phyloP scores from a whole-genome alignment of 2,329 filamentous ascomycete species.

The Apiospora marii region DNA sequence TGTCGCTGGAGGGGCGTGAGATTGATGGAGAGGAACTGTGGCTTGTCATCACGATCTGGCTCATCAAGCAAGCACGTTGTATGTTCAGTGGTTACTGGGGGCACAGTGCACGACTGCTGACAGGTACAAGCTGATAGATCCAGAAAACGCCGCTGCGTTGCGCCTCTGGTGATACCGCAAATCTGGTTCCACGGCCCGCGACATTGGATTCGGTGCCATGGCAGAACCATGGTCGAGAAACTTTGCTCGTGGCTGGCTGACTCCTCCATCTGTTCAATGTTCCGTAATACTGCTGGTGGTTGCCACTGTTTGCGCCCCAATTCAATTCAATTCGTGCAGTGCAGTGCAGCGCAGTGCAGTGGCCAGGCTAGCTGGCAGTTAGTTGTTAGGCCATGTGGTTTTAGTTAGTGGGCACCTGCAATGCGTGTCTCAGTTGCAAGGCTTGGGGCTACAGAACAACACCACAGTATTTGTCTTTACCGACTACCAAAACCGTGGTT shows the following conservation, averaged over 20 bases:
- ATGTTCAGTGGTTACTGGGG: not conserved
- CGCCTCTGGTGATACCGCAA: not conserved
- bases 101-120: not conserved
- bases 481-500: not conserved
- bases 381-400: slow-evolving; percentile 5
- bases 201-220: not conserved
- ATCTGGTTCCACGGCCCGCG: not conserved
- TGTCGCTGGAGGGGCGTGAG: not conserved
- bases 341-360: not conserved
- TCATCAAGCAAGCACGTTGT: not conserved
- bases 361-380: slow-evolving; percentile 1
- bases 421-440: slow-evolving; percentile 6
- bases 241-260: not conserved
- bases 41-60: not conserved
- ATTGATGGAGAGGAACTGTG: not conserved
- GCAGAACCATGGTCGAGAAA: not conserved
- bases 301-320: not conserved
- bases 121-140: not conserved
- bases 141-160: not conserved
- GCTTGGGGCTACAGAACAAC: not conserved
- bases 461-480: not conserved
- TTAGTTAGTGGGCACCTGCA: slow-evolving; percentile 1
- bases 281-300: not conserved
- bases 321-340: not conserved
- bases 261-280: not conserved